These are phyloP conservation scores for Eleusine coracana DNA, from an alignment of 176 grass and related monocot species.

Conservation along the genomic window DNA sequence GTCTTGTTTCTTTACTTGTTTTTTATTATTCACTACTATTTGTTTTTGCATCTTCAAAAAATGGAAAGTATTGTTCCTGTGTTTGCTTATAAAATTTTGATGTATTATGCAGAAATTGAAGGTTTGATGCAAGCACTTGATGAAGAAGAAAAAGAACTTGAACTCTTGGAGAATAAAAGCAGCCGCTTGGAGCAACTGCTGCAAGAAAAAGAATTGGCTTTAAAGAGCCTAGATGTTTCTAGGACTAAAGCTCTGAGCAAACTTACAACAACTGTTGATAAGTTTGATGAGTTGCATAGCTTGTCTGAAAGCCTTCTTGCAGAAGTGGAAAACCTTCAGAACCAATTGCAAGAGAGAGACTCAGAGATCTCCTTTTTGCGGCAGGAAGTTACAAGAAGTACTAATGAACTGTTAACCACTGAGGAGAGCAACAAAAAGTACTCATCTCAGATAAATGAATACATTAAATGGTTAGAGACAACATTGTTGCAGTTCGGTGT, in stretches of 20 bases:
- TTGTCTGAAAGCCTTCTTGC: conserved; percentile 91
- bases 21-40: conserved; percentile 10
- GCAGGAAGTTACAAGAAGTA: conserved; percentile 89
- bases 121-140: conserved; percentile 96
- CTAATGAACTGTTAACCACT: conserved; percentile 81
- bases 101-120: conserved; percentile 78
- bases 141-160: conserved; percentile 94
- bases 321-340: conserved; percentile 95
- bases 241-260: conserved; percentile 72
- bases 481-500: conserved; percentile 60
- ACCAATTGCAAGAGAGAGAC: conserved; percentile 76
- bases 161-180: conserved; percentile 69
- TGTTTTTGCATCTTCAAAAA: conserved; percentile 15
- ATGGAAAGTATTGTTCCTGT: conserved; percentile 27
- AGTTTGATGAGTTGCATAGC: conserved; percentile 95
- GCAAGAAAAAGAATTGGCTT: conserved; percentile 69
- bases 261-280: conserved; percentile 79
- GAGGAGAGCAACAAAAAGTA: conserved; percentile 79
- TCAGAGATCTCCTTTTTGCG: conserved; percentile 93
- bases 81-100: conserved; percentile 21
- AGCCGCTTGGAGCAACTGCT: conserved; percentile 66
- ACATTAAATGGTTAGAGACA: conserved; percentile 78
- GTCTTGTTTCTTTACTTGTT: conserved; percentile 26
- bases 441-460: conserved; percentile 59
- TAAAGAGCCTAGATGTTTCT: conserved; percentile 80